phyloP scores from a whole-genome alignment of 208 protist species.

The Crithidia brevicula region DNA sequence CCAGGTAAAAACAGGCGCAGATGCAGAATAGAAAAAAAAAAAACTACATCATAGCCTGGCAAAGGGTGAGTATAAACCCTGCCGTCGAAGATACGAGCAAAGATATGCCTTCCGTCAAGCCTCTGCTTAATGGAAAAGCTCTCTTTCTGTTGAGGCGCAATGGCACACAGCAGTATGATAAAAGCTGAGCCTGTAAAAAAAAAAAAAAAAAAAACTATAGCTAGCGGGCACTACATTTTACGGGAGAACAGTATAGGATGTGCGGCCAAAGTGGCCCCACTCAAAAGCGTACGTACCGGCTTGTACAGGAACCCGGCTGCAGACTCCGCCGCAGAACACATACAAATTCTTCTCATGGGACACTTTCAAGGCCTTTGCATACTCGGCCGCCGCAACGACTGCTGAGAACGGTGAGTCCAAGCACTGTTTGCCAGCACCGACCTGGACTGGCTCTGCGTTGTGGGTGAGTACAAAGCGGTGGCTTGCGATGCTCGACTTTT shows the following conservation, averaged over 20 bases:
- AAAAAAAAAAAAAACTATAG: neutral
- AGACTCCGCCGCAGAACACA: slow-evolving; percentile 68
- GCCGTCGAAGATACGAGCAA: too few species aligned
- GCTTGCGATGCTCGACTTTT: slow-evolving; percentile 22
- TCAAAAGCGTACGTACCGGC: slow-evolving; percentile 71
- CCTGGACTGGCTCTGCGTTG: slow-evolving; percentile 69
- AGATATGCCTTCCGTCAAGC: too few species aligned
- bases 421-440: slow-evolving; percentile 65
- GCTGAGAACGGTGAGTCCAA: slow-evolving; percentile 44
- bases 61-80: too few species aligned
- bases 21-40: too few species aligned
- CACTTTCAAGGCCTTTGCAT: slow-evolving; percentile 60
- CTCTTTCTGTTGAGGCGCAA: too few species aligned
- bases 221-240: neutral
- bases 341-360: slow-evolving; percentile 47
- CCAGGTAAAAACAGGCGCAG: too few species aligned
- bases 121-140: too few species aligned
- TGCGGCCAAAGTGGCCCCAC: slow-evolving; percentile 65
- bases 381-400: slow-evolving; percentile 48
- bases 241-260: slow-evolving; percentile 35
- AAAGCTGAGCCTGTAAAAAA: neutral
- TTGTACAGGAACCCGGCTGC: slow-evolving; percentile 47
- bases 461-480: slow-evolving; percentile 67
- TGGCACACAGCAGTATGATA: too few species aligned
- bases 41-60: too few species aligned